Evolutionary conservation across 2,329 filamentous ascomycete genomes (phyloP).

Genomic region (Fusarium sp.): DNA sequence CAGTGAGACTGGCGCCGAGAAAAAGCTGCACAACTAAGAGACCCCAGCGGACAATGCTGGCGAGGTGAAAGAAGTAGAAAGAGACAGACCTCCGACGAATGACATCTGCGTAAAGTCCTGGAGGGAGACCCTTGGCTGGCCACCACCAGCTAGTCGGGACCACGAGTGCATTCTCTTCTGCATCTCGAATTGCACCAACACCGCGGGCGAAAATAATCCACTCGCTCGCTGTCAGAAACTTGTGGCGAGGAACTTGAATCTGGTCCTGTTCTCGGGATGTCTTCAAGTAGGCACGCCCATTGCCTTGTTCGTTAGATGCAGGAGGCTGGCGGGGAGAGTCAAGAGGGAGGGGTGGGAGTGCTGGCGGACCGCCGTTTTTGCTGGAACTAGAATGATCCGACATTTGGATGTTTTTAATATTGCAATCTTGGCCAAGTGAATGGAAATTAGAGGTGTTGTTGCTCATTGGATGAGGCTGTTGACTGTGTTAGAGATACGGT

Average conservation of each 20-base stretch:
- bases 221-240: conserved; percentile 58
- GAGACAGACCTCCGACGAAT: conserved; percentile 59
- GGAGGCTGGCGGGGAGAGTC: background rate
- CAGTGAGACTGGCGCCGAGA: conserved; percentile 62
- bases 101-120: conserved; percentile 63
- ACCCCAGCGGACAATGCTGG: conserved; percentile 58
- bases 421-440: background rate
- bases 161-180: conserved; percentile 56
- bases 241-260: conserved; percentile 40
- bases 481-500: background rate
- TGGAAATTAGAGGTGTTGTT: background rate
- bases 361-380: background rate
- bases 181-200: conserved; percentile 59
- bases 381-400: background rate
- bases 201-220: conserved; percentile 62
- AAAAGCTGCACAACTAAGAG: conserved; percentile 63
- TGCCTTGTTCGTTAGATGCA: background rate
- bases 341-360: background rate
- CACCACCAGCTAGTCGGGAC: conserved; percentile 58
- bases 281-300: background rate
- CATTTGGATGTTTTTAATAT: background rate
- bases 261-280: background rate
- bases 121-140: conserved; percentile 61
- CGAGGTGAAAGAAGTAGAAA: conserved; percentile 57
- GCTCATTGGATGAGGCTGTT: background rate